Percentiles rank a stretch among this genome's conserved stretches.
Evolutionary conservation across 2,329 filamentous ascomycete species (phyloP).

Genomic region (Pleoardoris graminearum): DNA sequence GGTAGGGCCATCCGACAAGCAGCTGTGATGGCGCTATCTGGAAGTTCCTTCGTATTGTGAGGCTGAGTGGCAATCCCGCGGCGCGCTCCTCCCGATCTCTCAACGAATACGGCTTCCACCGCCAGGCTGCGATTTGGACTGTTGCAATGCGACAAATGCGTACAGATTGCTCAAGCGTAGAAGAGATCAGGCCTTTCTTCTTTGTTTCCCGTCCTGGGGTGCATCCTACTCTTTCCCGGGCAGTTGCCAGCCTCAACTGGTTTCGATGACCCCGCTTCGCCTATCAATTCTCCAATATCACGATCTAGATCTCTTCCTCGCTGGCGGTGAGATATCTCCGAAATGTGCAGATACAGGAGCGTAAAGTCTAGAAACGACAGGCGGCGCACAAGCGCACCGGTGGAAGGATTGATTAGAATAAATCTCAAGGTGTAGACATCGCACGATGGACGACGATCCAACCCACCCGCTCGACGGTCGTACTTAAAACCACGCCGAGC

Average conservation of each 20-base stretch:
- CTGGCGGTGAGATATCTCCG: neutral
- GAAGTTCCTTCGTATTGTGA: neutral
- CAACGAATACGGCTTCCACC: neutral
- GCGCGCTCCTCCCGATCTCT: neutral
- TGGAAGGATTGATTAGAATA: neutral
- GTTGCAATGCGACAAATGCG: neutral
- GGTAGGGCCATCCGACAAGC: neutral
- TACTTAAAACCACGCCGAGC: slow-evolving; percentile 6
- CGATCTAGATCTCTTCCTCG: neutral
- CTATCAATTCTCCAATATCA: neutral
- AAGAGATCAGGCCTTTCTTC: too few relatives aligned
- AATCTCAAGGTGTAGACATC: neutral
- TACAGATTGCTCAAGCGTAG: neutral
- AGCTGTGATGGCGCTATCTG: neutral
- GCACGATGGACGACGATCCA: slow-evolving; percentile 1
- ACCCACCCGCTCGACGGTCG: slow-evolving; percentile 1
- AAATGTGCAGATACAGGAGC: neutral
- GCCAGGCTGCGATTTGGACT: neutral
- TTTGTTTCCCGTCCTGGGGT: neutral
- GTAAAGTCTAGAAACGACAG: neutral
- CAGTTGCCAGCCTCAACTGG: neutral
- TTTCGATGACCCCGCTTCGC: neutral
- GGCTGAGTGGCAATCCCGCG: neutral
- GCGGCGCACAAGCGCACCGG: neutral
- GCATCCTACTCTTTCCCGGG: neutral